Evolutionary conservation across 257 asterid genomes (phyloP).

Genomic region (Thymus quinquecostatus): DNA sequence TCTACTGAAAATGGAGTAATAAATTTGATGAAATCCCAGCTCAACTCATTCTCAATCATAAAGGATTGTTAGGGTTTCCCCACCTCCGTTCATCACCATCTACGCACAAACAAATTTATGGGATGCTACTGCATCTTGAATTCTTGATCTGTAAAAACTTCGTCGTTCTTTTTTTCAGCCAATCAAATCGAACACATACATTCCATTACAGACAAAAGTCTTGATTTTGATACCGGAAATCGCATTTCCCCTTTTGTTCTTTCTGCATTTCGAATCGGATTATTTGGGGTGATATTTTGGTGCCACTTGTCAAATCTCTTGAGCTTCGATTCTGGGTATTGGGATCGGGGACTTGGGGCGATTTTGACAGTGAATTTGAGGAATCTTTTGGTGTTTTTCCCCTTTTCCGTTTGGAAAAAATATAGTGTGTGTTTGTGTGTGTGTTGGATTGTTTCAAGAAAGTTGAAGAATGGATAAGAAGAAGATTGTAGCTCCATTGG

Average conservation of each 20-base stretch:
- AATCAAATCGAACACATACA: neutral
- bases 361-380: constrained; percentile 8
- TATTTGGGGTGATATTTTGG: constrained; percentile 19
- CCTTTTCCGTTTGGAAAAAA: neutral
- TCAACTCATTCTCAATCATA: constrained; percentile 33
- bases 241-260: neutral
- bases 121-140: constrained; percentile 22
- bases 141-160: constrained; percentile 27
- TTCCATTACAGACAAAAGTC: neutral
- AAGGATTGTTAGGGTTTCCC: constrained; percentile 53
- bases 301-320: constrained; percentile 37
- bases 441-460: constrained; percentile 19
- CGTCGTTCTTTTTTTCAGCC: neutral
- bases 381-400: neutral
- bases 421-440: neutral
- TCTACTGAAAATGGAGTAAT: constrained; percentile 16
- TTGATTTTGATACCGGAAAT: constrained; percentile 29
- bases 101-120: constrained; percentile 7
- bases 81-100: constrained; percentile 47
- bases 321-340: constrained; percentile 27
- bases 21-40: constrained; percentile 31
- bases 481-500: constrained; percentile 84
- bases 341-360: constrained; percentile 27
- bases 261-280: constrained; percentile 5
- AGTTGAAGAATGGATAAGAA: constrained; percentile 79